phyloP scores from a whole-genome alignment of 192 early-diverging fungal genomes.

The Coemansia guatemalensis region DNA sequence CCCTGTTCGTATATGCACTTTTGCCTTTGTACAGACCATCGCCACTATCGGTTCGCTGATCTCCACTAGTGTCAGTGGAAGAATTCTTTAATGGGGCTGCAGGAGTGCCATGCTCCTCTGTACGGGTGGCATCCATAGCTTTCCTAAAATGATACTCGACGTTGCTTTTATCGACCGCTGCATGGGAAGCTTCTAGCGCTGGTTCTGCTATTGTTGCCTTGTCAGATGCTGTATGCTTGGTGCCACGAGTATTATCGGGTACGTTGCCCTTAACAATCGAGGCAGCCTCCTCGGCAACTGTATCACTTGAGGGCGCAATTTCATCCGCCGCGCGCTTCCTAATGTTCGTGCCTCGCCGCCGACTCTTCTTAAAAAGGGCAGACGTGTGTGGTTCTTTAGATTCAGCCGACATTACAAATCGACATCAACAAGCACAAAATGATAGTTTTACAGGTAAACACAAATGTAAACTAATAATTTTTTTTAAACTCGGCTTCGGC shows the following conservation, averaged over 20 bases:
- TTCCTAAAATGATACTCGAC: constrained; percentile 32
- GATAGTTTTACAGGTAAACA: too few species aligned
- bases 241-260: constrained; percentile 39
- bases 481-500: too few species aligned
- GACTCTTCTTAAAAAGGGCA: constrained; percentile 41
- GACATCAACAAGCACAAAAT: too few species aligned
- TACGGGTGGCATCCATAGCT: constrained; percentile 43
- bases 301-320: constrained; percentile 10
- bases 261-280: constrained; percentile 24
- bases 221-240: constrained; percentile 36
- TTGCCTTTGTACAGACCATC: constrained; percentile 68
- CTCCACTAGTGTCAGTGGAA: neutral
- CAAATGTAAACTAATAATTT: too few species aligned
- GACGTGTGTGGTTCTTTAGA: neutral
- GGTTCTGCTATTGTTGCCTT: constrained; percentile 31
- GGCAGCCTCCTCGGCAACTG: constrained; percentile 27
- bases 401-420: constrained; percentile 7
- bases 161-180: constrained; percentile 35
- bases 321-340: constrained; percentile 42
- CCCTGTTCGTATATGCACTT: constrained; percentile 65
- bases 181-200: constrained; percentile 11
- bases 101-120: constrained; percentile 50
- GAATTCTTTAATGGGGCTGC: constrained; percentile 21
- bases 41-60: constrained; percentile 35
- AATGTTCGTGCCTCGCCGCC: constrained; percentile 50